phyloP scores from a whole-genome alignment of 768 basidiomycete genomes.

The Serendipita sp. region DNA sequence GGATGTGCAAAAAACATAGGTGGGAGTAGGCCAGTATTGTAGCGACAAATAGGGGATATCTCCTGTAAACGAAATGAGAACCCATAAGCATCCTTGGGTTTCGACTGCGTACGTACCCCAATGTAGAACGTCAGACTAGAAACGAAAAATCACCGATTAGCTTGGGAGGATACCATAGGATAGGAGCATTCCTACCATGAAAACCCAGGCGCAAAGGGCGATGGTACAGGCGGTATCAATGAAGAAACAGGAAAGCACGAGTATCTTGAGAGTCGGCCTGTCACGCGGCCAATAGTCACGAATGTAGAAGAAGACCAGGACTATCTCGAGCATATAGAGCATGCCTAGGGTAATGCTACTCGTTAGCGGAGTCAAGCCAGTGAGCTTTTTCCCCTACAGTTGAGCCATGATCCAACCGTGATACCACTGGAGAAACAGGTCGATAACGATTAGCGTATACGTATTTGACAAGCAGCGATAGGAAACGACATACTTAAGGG shows the following conservation, averaged over 20 bases:
- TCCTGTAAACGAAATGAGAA: not conserved
- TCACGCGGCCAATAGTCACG: not conserved
- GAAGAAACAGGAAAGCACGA: not conserved
- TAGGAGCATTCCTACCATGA: not conserved
- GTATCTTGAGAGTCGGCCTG: not conserved
- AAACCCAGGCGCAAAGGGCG: not conserved
- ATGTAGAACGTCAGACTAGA: not conserved
- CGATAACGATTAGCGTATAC: not conserved
- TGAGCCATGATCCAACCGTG: not conserved
- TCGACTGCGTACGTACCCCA: not conserved
- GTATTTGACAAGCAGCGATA: not conserved
- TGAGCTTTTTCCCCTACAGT: not conserved
- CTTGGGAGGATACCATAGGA: no score
- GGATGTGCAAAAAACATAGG: not conserved
- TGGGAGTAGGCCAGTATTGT: not conserved
- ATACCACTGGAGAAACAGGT: not conserved
- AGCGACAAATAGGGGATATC: not conserved
- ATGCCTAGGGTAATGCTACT: not conserved
- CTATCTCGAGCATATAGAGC: slow-evolving; percentile 4
- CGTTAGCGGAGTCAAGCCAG: not conserved
- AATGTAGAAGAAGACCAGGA: not conserved
- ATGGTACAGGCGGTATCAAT: slow-evolving; percentile 2
- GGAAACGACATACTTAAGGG: not conserved
- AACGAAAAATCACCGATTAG: not conserved
- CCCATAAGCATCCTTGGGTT: no score